Base-by-base conservation (phyloP, 345 rosid species). In the Hypericum androsaemum region DNA sequence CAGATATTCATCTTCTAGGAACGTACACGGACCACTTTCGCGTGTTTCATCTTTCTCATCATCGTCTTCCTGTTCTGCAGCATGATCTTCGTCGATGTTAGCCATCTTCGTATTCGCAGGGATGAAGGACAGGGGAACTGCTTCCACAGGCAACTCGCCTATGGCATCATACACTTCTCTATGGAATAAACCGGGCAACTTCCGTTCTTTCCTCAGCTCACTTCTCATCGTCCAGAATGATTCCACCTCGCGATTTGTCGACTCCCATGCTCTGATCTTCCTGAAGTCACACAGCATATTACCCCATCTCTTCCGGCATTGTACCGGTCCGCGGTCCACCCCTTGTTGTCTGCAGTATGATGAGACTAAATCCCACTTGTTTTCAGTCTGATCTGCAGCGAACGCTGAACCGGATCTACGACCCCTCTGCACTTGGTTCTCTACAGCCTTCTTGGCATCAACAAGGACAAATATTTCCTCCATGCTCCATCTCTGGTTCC, bases 211-310 rank as follows among this genome's bases (percentile, higher is more conserved):
- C 55, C 64, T 64, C 46, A 45, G 17, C 16, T 68, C 57, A 47
- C 40, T 61, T 49, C 62, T 64, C 71, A 58, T 68, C 7, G n/a
- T 42, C 73, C 73, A 72, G 46, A 60, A 72, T 10, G 73, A 58
- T 37, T 61, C 51, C 41, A n/a, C 73, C 59, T 35, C 60, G 6
- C 51, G 62, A 53, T 22, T 43, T 6, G 10, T 9, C 52, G 50
- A 64, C 53, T 72, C 77, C 77, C 68, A 72, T 53, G 46, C 50
- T 51, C 58, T 68, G 13, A 72, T 68, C 43, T 72, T 72, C 62
- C 22, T 72, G 60, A 60, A 72, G 56, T 68, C 73, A 38, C 57
- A 40, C 16, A 73, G 36, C 58, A 69, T 53, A 50, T 63, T 64
- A 46, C 58, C 51, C 70, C 73, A 67, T 61, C 75, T 50, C 50